Evolutionary conservation across 306 rosid species (phyloP).

Genomic region (Cotoneaster glaucophyllus): DNA sequence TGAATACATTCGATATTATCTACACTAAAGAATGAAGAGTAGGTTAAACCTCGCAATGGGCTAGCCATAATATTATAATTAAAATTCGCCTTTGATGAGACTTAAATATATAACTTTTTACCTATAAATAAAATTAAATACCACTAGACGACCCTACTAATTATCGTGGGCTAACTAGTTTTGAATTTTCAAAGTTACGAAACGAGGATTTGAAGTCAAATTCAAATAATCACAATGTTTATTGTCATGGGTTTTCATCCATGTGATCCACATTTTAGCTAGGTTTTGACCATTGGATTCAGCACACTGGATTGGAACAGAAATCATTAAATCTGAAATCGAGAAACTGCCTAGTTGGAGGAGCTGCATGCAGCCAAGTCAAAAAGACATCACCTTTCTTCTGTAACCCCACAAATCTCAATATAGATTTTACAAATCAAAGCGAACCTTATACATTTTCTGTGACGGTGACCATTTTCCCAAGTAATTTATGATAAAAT

Average conservation of each 20-base stretch:
- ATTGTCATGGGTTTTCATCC: background rate
- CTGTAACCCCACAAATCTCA: background rate
- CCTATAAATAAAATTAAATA: no score
- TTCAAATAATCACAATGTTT: background rate
- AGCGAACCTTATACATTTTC: background rate
- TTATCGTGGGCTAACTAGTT: background rate
- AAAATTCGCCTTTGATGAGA: rapidly evolving
- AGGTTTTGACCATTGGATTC: background rate
- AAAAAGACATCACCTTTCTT: background rate
- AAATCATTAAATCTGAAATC: background rate
- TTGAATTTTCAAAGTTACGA: background rate
- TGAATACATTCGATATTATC: no score
- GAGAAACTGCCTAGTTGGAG: background rate
- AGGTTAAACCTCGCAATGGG: no score
- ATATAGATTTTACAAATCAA: background rate
- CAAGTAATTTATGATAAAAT: no score
- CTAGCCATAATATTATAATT: no score
- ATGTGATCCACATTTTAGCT: background rate
- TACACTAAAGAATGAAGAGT: no score
- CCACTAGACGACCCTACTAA: rapidly evolving
- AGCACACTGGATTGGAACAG: background rate
- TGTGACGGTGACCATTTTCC: background rate
- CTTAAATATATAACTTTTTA: no score
- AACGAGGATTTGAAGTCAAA: background rate
- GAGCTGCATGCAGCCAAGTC: background rate